Evolutionary conservation across 768 basidiomycete species (phyloP), one percentile per base, ranked within the genome.

Genomic region (Lyophyllum decastes): DNA sequence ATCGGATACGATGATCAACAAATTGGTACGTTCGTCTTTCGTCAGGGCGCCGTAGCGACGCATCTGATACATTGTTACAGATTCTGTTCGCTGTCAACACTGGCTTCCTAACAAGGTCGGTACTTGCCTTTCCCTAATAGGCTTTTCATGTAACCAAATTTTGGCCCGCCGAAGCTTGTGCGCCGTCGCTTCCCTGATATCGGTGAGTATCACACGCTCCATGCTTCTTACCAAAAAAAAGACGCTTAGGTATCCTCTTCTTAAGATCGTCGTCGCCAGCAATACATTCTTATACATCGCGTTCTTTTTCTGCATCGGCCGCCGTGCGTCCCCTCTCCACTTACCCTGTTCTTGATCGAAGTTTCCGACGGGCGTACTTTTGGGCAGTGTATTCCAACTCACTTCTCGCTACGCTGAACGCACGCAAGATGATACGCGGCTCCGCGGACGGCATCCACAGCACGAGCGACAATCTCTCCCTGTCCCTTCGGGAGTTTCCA

Each of bases 271-370:
- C 12, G 72, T 74, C 17, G 78, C 79, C 30, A 78, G 77, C 0
- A 35, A 74, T 2, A 80, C 83, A 0, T 82, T 84, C 71, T 66
- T 84, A 52, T 87, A 86, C 58, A 81, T 85, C 46, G 68, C 76
- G 1, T 87, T 86, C 68, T 87, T 81, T 66, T 86, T 84, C 60
- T 81, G 77, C 65, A 78, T 85, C 38, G 84, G 85, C 21, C 76
- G 84, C 52, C 66, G 85, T 87, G 66, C 64, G 84, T 78, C 19
- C 19, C n/a, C n/a, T n/a, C 21, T 27, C 30, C 25, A 33, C 51
- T 33, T 30, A 27, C 21, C 1, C 27, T n/a, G 14, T 41, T 40
- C 52, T 59, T 21, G 40, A 35, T 34, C 14, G 17, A 26, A 21
- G 4, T 2, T 27, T 10, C 52, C 59, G 24, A 54, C 19, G n/a